Conservation (phyloP, 495 filamentous ascomycete species). For the Clohesyomyces aquaticus region DNA sequence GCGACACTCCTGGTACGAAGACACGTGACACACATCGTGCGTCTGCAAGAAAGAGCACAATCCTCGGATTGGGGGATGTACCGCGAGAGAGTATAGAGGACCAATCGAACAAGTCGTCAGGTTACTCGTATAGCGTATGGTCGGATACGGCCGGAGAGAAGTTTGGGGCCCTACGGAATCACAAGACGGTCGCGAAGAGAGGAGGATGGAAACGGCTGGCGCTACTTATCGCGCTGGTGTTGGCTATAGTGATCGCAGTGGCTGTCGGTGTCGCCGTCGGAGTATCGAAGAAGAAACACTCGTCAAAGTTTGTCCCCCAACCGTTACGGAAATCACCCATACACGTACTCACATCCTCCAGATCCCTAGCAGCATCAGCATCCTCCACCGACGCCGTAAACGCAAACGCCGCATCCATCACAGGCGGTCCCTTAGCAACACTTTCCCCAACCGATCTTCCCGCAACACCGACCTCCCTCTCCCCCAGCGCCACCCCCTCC, state of each 20-base stretch:
- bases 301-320: conserved; percentile 3
- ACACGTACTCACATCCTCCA: background rate
- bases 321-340: background rate
- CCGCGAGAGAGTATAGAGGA: conserved; percentile 37
- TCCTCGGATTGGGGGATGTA: conserved; percentile 16
- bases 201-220: conserved; percentile 43
- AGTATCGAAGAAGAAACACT: conserved; percentile 33
- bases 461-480: conserved; percentile 9
- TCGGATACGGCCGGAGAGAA: conserved; percentile 29
- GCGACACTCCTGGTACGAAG: conserved; percentile 13
- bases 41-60: conserved; percentile 28
- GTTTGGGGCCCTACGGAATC: conserved; percentile 26
- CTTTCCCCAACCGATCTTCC: conserved; percentile 9
- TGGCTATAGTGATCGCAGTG: conserved; percentile 28
- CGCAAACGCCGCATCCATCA: conserved; percentile 11
- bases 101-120: conserved; percentile 3
- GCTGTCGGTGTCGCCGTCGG: conserved; percentile 36
- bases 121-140: conserved; percentile 37
- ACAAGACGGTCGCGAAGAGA: conserved; percentile 40
- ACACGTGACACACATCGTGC: conserved; percentile 24
- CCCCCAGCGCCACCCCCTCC: conserved; percentile 28
- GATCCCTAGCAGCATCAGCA: conserved; percentile 10
- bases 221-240: conserved; percentile 22
- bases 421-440: conserved; percentile 3
- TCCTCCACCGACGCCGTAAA: background rate